Base-by-base conservation (phyloP, 2,329 filamentous ascomycete species). In the Orbilia blumenaviensis region DNA sequence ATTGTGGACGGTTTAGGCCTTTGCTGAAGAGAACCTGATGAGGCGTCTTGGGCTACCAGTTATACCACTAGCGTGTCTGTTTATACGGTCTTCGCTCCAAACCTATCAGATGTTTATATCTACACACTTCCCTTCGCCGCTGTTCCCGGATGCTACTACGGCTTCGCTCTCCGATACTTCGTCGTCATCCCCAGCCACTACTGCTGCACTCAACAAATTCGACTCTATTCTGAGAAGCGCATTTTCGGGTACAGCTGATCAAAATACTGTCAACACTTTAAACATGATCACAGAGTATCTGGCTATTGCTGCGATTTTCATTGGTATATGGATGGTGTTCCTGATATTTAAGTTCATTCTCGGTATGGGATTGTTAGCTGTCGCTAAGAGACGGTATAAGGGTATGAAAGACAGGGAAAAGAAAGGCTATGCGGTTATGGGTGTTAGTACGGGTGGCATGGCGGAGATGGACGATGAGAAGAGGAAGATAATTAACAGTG, bases 71-170 rank as follows among this genome's bases (percentile, higher is more conserved):
- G 94, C 94, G 0, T 98, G 94, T 80, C 89, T 99, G 54, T 97
- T 99, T 83, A 95, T 99, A 82, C 90, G 96, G 46, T 93, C 96
- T 52, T 94, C 92, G 0, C 88, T 98, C 46, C 95, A 99, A 82
- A 97, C 94, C 5, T 99, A 98, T 83, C 92, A 97, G 83, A 98
- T 98, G 94, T 96, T 98, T 81, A 87, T 98, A 12, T 92, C 94
- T 2, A 94, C 92, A 0, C 90, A 96, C 80, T 86, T 97, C 34
- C 91, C 93, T 0, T 88, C 91, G 7, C 92, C 92, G 0, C 86
- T 92, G 0, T 85, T 88, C 25, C 85, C 89, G 25, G 89, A 89
- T 2, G 85, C 88, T 27, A 87, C 90, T 54, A 21, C 54, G 6
- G 63, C 54, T 2, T 36, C 32, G 5, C 25, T 41, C 10, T 36